Evolutionary conservation across 2,329 filamentous ascomycete genomes (phyloP), one percentile per base, ranked within the genome.

Genomic region (Cercospora zeae-maydis): DNA sequence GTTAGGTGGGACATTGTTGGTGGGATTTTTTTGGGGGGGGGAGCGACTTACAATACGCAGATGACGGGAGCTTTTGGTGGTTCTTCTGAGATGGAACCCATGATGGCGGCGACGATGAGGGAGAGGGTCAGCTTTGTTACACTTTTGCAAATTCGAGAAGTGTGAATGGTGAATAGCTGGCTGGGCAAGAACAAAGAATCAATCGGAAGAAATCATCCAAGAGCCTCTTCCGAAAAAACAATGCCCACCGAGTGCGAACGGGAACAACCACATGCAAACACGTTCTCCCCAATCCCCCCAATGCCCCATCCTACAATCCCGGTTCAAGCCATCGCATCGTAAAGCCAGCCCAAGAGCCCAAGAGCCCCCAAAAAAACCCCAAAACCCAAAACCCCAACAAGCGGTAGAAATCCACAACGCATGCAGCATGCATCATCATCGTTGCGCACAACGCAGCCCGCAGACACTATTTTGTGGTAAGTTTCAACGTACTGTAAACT

Each of bases 31-130:
- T 7, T n/a, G 47, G 54, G 36, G n/a, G n/a, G 1, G 36, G 6
- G 1, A 39, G 1, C 1, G 49, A 73, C 81, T 74, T 80, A 87
- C 85, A 96, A 98, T 69, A 98, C 93, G 76, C 92, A 96, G 75
- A 97, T 89, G 68, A 91, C 91, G 63, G 89, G 80, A 9, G 75
- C 72, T 59, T 80, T 81, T 61, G 27, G 21, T 5, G 16, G 21
- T 9, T 54, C 45, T 31, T 47, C 37, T 21, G 27, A 39, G 10
- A 58, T 45, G 1, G 60, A 62, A 10, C 60, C 60, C 60, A 62
- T 62, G 10, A 10, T 54, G 30, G 16, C 27, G n/a, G 19, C 8
- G 16, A 4, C 6, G 36, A 3, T 10, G 37, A 37, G 6, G 37
- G 16, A 14, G 37, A 19, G n/a, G 37, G 10, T 42, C n/a, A 9